A percentile compares a stretch with the other conserved stretches of the same genome.
Evolutionary conservation across 1,284 basidiomycete genomes (phyloP).

Genomic region (Irpex sp.): DNA sequence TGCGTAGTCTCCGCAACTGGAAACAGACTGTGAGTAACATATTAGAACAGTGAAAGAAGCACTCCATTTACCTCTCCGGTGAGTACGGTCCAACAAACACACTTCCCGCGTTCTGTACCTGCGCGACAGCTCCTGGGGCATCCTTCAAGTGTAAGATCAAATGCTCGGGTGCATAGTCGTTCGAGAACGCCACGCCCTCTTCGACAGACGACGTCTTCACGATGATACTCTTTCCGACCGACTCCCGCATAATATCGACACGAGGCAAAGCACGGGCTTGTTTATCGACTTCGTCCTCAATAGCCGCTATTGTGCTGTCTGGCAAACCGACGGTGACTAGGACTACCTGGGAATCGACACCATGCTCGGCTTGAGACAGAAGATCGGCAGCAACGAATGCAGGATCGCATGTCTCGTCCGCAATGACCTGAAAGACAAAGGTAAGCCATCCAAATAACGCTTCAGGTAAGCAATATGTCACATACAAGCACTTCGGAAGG

Average conservation of each 20-base stretch:
- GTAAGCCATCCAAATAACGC: neutral
- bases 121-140: slow-evolving; percentile 59
- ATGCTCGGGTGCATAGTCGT: slow-evolving; percentile 98
- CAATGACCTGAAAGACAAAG: slow-evolving; percentile 66
- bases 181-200: slow-evolving; percentile 85
- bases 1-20: slow-evolving; percentile 95
- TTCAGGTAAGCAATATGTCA: slow-evolving; percentile 16
- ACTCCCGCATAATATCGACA: slow-evolving; percentile 87
- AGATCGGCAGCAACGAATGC: slow-evolving; percentile 95
- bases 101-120: slow-evolving; percentile 88
- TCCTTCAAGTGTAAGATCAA: slow-evolving; percentile 84
- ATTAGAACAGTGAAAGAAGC: neutral
- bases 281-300: slow-evolving; percentile 82
- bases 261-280: slow-evolving; percentile 88
- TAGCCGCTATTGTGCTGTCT: slow-evolving; percentile 55
- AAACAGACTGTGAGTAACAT: neutral
- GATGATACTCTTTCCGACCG: slow-evolving; percentile 89
- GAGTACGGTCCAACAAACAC: slow-evolving; percentile 94
- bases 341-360: slow-evolving; percentile 96
- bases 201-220: slow-evolving; percentile 64
- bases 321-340: slow-evolving; percentile 78
- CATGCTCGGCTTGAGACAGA: slow-evolving; percentile 96
- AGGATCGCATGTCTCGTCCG: slow-evolving; percentile 81
- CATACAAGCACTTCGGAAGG: slow-evolving; percentile 93
- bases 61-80: slow-evolving; percentile 73